Evolutionary conservation across 2,329 filamentous ascomycete species (phyloP), one percentile per base, ranked within the genome.

Genomic region (Hymenoscyphus scutula): DNA sequence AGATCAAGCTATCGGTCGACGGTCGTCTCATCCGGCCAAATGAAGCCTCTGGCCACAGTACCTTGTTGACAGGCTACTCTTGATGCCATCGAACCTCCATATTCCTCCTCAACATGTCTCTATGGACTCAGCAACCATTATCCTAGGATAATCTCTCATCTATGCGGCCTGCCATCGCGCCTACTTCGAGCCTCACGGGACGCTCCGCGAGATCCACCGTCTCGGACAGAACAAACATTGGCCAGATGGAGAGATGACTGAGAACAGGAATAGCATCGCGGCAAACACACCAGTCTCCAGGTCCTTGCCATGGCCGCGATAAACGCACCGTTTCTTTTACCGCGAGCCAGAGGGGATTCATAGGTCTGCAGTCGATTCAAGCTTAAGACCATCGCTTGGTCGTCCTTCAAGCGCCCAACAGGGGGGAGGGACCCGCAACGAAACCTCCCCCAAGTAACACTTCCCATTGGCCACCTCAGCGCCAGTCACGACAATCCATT

Each of bases 401-500:
- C 32, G 41, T 23, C 25, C 32, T 41, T 63, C 64, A 71, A 70
- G 69, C 70, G 68, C 69, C 69, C 62, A 65, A 51, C 66, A 60
- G 56, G 55, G 53, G 56, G 48, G 32, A 15, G 0, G 30, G 34
- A 15, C 51, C 34, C 48, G 45, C 13, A 54, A 60, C 30, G 53
- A 64, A 54, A 64, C 64, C 58, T 53, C n/a, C 54, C 57, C 25
- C 25, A 55, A 55, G 64, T 63, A 32, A 59, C 45, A 15, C 37
- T 41, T 69, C 67, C 62, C 30, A 74, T 74, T 73, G 71, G 72
- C 62, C 67, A 65, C 34, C 56, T 53, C 69, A 73, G 72, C 72
- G 72, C 58, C 60, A 71, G 67, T 64, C 66, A 71, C 63, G 27
- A 73, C 71, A 66, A 45, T 59, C 63, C 55, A 57, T 57, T 70